Percentiles rank a stretch among this genome's conserved stretches.
These are phyloP conservation scores for Salvia rosmarinus DNA, from an alignment of 257 asterid genomes.

Conservation along the genomic window DNA sequence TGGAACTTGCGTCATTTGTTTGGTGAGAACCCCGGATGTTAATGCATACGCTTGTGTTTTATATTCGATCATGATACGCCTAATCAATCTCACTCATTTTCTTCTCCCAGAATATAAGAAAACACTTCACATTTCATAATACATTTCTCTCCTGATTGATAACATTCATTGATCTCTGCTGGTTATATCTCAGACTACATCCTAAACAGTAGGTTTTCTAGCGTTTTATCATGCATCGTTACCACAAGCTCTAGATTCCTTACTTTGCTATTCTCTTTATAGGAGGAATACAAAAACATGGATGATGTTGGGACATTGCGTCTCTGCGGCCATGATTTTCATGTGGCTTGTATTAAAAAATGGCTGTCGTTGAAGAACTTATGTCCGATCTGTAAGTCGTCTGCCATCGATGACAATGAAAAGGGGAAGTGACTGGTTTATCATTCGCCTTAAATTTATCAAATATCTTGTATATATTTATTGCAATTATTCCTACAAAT, in stretches of 20 bases:
- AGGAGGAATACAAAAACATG: constrained; percentile 71
- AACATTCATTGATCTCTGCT: neutral
- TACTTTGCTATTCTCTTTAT: neutral
- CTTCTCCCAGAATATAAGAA: neutral
- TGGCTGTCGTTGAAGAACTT: constrained; percentile 74
- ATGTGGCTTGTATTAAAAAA: constrained; percentile 62
- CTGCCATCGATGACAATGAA: constrained; percentile 51
- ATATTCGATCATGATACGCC: neutral
- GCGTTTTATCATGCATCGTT: no score
- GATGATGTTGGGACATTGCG: constrained; percentile 66
- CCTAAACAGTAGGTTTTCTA: no score
- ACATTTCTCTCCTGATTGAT: no score
- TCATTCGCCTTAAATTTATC: constrained; percentile 28
- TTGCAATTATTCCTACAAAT: constrained; percentile 33
- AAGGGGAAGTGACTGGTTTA: constrained; percentile 38
- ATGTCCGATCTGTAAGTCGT: constrained; percentile 71
- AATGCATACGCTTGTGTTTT: neutral
- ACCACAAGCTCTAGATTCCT: no score
- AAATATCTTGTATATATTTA: constrained; percentile 45
- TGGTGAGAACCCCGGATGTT: constrained; percentile 51
- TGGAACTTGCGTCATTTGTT: constrained; percentile 70
- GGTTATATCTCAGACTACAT: neutral
- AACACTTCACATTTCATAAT: neutral
- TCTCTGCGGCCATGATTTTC: constrained; percentile 70
- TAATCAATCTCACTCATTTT: neutral